phyloP scores from a whole-genome alignment of 202 grass and related monocot species.

The Digitaria exilis region DNA sequence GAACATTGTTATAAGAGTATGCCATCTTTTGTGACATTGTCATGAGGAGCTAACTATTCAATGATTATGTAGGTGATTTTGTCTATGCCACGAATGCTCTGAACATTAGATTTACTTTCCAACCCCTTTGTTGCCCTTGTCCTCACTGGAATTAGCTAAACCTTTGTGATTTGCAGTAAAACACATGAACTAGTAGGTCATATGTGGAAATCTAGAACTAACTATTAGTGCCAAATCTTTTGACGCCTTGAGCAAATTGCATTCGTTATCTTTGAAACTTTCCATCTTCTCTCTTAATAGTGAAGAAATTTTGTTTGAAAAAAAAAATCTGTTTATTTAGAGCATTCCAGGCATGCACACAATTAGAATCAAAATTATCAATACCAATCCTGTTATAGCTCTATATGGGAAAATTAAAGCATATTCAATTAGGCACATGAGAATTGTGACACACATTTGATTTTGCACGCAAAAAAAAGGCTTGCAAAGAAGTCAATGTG shows the following conservation, averaged over 20 bases:
- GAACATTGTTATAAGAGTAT: background rate
- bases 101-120: background rate
- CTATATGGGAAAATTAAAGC: background rate
- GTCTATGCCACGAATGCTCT: background rate
- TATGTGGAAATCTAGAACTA: background rate
- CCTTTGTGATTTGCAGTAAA: background rate
- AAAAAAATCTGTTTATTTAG: background rate
- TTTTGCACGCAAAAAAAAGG: background rate
- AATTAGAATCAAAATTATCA: background rate
- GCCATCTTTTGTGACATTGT: background rate
- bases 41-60: constrained; percentile 20
- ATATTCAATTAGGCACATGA: background rate
- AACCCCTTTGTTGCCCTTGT: background rate
- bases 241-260: background rate
- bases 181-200: background rate
- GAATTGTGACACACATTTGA: background rate
- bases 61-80: background rate
- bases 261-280: background rate
- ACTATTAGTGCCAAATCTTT: background rate
- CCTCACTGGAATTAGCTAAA: background rate
- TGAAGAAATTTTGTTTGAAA: background rate
- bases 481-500: background rate
- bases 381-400: background rate
- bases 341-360: background rate
- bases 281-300: background rate